Evolutionary conservation across 805 yeast genomes (phyloP), one percentile per base, ranked within the genome.

Genomic region (Candida quercuum): DNA sequence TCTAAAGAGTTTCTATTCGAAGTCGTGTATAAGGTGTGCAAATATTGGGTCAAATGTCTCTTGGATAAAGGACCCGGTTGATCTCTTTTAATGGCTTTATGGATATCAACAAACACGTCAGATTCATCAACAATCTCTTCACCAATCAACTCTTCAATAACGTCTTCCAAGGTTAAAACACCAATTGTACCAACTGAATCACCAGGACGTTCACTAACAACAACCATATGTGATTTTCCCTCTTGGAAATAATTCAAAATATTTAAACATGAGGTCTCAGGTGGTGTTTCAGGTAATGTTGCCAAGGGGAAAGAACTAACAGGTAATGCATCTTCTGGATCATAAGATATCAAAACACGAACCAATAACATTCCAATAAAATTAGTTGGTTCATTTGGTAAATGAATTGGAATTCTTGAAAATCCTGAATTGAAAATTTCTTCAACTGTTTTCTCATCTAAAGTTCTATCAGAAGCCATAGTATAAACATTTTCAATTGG

Each of bases 121-220:
- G 88, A 78, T 63, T 91, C 99, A 57, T 91, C 99, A 29, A 91
- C 91, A 54, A 91, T 91, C 59, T 91, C 99, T 62, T 91, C 98
- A 35, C 99, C 99, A 59, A 91, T 91, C 46, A 91, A 71, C 63
- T 91, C 99, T 61, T 91, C 99, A 55, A 91, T 93, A n/a, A 91
- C 97, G 56, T 91, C 99, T 62, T 91, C 99, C 43, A 91, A 68
- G 1, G 99, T 91, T 31, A 91, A 67, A 9, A 91, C 95, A 46
- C 99, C 99, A 23, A 83, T 58, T 1, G 96, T 93, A 16, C 97
- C 97, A 28, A 71, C 69, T 1, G 82, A 72, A 49, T 72, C 76
- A 31, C 99, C 99, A 0, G 98, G 98, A 32, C 70, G 69, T 40
- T 79, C 81, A 46, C 91, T 79, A 8, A 91, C 96, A 26, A 89